Conservation (phyloP, 805 yeast species). For the Tetrapisispora phaffii region DNA sequence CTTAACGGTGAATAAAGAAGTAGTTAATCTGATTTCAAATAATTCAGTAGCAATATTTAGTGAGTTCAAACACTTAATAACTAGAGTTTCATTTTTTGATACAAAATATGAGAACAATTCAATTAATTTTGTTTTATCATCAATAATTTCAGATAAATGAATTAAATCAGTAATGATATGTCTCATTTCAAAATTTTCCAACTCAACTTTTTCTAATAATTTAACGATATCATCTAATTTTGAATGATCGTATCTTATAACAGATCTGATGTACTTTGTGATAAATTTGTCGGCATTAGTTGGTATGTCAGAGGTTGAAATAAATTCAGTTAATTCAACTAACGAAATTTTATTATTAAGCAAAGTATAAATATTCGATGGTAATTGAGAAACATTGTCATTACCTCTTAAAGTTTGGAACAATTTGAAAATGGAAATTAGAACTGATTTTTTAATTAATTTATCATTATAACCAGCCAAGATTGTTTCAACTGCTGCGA, state of each 20-base stretch:
- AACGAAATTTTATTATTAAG: conserved; percentile 19
- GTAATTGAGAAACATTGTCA: conserved; percentile 33
- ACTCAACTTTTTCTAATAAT: conserved; percentile 26
- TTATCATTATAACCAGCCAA: conserved; percentile 35
- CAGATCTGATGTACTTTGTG: conserved; percentile 36
- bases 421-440: conserved; percentile 39
- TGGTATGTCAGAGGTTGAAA: conserved; percentile 17
- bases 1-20: conserved; percentile 37
- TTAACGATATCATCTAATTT: conserved; percentile 30
- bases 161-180: conserved; percentile 33
- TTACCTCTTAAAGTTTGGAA: conserved; percentile 39
- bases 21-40: conserved; percentile 58
- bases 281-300: conserved; percentile 34
- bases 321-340: conserved; percentile 13
- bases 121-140: conserved; percentile 32
- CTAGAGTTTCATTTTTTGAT: conserved; percentile 30
- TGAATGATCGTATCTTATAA: conserved; percentile 35
- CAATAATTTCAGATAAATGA: conserved; percentile 29
- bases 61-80: conserved; percentile 32
- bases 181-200: conserved; percentile 33
- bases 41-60: conserved; percentile 33
- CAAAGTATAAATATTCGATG: conserved; percentile 31
- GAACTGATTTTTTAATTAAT: conserved; percentile 35
- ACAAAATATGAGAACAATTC: conserved; percentile 34
- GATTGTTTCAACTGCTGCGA: conserved; percentile 55